phyloP scores from a whole-genome alignment of 495 filamentous ascomycete species.

The Talaromyces proteolyticus region DNA sequence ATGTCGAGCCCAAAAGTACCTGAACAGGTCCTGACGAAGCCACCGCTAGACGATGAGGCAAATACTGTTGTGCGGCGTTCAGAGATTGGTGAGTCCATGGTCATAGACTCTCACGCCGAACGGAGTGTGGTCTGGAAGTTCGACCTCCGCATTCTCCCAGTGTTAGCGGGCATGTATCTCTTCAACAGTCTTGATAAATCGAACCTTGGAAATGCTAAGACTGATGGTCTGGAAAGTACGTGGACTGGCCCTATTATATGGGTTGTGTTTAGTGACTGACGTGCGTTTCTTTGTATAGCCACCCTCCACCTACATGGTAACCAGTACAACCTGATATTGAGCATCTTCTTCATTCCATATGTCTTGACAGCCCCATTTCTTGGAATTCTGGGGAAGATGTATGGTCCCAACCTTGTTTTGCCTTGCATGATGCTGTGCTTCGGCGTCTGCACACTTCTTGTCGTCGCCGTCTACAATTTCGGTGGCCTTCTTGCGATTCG shows the following conservation, averaged over 20 bases:
- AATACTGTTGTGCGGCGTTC: conserved; percentile 2
- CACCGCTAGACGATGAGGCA: not conserved
- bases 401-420: conserved; percentile 44
- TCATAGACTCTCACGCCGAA: conserved; percentile 24
- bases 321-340: conserved; percentile 56
- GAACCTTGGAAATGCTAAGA: conserved; percentile 56
- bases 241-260: not conserved
- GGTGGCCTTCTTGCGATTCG: conserved; percentile 28
- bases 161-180: conserved; percentile 48
- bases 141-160: conserved; percentile 45
- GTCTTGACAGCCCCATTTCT: conserved; percentile 51
- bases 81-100: not conserved
- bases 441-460: conserved; percentile 5
- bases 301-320: conserved; percentile 40
- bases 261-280: not conserved
- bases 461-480: conserved; percentile 18
- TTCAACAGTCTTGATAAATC: conserved; percentile 50
- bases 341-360: conserved; percentile 61
- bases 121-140: conserved; percentile 45
- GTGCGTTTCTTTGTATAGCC: conserved; percentile 5
- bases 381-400: conserved; percentile 54
- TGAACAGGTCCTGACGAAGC: not conserved
- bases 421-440: conserved; percentile 46
- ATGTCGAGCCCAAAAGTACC: not conserved
- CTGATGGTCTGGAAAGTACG: conserved; percentile 31